phyloP scores from a whole-genome alignment of 345 rosid species.

The Sonneratia caseolaris region DNA sequence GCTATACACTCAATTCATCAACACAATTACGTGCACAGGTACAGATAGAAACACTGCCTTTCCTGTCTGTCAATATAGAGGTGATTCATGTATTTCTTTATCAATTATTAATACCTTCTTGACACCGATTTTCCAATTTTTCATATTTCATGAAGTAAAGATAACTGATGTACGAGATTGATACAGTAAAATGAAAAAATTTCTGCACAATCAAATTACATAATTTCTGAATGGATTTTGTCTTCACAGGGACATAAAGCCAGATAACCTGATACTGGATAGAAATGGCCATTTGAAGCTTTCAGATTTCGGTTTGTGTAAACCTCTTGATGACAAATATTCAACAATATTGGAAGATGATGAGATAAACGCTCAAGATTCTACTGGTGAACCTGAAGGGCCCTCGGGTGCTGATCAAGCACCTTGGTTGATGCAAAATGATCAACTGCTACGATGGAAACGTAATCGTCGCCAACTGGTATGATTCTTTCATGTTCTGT shows the following conservation, averaged over 20 bases:
- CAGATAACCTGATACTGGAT: slow-evolving; percentile 92
- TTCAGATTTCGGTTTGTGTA: slow-evolving; percentile 97
- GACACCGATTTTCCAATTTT: neutral
- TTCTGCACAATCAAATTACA: neutral
- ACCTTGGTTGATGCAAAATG: slow-evolving; percentile 89
- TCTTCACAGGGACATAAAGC: slow-evolving; percentile 80
- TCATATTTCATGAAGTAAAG: neutral
- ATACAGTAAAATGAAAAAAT: neutral
- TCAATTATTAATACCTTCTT: neutral
- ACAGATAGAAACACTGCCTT: neutral
- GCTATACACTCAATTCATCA: slow-evolving; percentile 86
- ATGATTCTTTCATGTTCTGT: slow-evolving; percentile 15
- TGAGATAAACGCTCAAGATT: slow-evolving; percentile 43
- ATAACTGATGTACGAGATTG: neutral
- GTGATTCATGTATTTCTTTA: neutral
- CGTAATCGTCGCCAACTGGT: slow-evolving; percentile 96
- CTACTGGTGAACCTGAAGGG: slow-evolving; percentile 34
- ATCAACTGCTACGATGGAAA: slow-evolving; percentile 72
- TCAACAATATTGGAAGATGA: slow-evolving; percentile 74
- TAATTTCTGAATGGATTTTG: slow-evolving; percentile 18
- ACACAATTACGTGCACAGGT: slow-evolving; percentile 81
- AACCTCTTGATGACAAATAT: slow-evolving; percentile 94
- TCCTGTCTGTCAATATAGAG: neutral
- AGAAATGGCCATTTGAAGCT: slow-evolving; percentile 95
- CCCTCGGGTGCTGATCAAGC: slow-evolving; percentile 26